Percentiles rank a stretch among this genome's conserved stretches.
These are phyloP conservation scores for Solanum appendiculatum DNA, from an alignment of 257 asterid genomes.

Conservation along the genomic window DNA sequence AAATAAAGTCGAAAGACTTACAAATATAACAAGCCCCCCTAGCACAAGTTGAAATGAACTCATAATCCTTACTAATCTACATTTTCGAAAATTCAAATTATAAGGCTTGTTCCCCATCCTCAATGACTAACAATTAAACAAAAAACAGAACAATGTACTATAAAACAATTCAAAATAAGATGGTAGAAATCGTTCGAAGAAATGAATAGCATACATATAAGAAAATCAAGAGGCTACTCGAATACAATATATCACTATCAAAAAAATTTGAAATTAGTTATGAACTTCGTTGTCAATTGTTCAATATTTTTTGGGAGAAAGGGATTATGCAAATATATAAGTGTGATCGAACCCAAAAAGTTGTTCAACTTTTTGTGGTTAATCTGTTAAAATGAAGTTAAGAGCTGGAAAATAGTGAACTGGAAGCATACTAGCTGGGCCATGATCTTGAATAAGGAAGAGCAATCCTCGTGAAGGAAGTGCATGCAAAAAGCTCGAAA, in stretches of 20 bases:
- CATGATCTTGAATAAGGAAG: background rate
- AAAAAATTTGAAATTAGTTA: background rate
- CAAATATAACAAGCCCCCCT: constrained; percentile 54
- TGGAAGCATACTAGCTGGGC: constrained; percentile 1
- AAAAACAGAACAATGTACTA: background rate
- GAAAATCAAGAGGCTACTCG: background rate
- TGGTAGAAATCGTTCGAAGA: background rate
- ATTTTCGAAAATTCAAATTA: constrained; percentile 22
- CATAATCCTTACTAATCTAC: constrained; percentile 45
- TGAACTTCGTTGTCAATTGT: background rate
- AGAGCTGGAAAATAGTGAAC: constrained; percentile 12
- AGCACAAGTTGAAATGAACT: constrained; percentile 53
- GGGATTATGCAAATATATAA: background rate
- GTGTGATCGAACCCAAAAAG: background rate
- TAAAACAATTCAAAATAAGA: background rate
- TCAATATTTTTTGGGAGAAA: background rate
- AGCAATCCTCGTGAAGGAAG: constrained; percentile 10
- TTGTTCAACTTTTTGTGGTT: background rate
- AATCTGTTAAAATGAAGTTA: background rate
- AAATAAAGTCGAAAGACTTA: constrained; percentile 58
- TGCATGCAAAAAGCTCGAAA: background rate
- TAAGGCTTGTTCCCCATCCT: constrained; percentile 26
- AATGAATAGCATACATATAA: background rate
- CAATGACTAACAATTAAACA: background rate
- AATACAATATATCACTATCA: background rate